Conservation (phyloP, 768 basidiomycete species). For the Auricularia sp. region DNA sequence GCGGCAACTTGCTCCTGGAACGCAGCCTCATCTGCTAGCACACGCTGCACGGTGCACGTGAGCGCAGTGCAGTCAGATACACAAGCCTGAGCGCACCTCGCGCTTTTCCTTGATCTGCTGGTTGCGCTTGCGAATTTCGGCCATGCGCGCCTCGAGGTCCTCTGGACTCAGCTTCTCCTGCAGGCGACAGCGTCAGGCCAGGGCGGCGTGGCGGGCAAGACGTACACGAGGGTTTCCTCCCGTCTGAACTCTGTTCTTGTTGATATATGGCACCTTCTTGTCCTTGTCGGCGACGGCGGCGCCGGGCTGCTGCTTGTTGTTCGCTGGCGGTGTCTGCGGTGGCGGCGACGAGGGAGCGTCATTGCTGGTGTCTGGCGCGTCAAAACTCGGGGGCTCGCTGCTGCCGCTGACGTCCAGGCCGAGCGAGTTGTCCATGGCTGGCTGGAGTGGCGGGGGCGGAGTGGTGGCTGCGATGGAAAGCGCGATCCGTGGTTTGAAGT, state of each 20-base stretch:
- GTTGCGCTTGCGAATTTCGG: slow-evolving; percentile 59
- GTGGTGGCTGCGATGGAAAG: slow-evolving; percentile 1
- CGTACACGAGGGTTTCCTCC: slow-evolving; percentile 64
- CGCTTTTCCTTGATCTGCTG: slow-evolving; percentile 67
- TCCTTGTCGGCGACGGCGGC: slow-evolving; percentile 38
- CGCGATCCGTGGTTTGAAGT: not conserved
- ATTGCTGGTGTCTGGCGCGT: not conserved
- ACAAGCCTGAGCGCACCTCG: slow-evolving; percentile 30
- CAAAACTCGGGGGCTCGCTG: slow-evolving; percentile 7
- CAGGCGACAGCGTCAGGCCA: not conserved
- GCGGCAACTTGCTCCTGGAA: slow-evolving; percentile 31
- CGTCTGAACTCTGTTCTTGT: slow-evolving; percentile 76
- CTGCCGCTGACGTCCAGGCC: slow-evolving; percentile 58
- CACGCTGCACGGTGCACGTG: slow-evolving; percentile 39
- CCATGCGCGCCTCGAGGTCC: slow-evolving; percentile 59
- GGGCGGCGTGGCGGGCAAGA: slow-evolving; percentile 6
- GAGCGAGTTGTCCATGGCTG: slow-evolving; percentile 47
- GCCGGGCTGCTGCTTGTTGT: slow-evolving; percentile 11
- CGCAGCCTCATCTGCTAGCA: slow-evolving; percentile 71
- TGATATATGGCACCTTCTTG: slow-evolving; percentile 68
- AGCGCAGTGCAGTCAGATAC: not conserved
- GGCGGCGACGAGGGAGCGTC: not conserved
- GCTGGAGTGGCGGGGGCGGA: not conserved
- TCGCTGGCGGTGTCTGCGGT: slow-evolving; percentile 12
- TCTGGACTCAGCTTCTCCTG: slow-evolving; percentile 65